These are phyloP conservation scores for Coemansia umbellata DNA, from an alignment of 192 early-diverging fungal species.

Conservation along the genomic window DNA sequence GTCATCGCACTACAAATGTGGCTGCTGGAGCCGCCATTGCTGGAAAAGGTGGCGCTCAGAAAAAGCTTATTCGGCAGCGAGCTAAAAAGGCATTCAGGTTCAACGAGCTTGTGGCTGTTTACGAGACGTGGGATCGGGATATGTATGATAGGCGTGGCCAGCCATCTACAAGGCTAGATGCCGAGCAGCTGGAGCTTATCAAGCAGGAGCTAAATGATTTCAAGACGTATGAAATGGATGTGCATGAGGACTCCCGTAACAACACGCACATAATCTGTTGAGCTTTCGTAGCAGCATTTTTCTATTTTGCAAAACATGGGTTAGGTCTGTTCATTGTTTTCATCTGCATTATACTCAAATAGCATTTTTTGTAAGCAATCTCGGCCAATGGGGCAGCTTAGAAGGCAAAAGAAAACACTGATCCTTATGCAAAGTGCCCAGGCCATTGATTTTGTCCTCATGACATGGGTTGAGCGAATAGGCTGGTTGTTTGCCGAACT, in stretches of 20 bases:
- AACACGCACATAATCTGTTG: constrained; percentile 73
- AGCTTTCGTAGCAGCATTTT: too few relatives aligned
- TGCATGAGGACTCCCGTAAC: constrained; percentile 72
- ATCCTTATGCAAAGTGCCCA: background rate
- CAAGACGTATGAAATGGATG: constrained; percentile 88
- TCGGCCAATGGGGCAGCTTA: background rate
- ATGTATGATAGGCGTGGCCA: constrained; percentile 92
- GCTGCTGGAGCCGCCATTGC: background rate
- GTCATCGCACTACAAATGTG: background rate
- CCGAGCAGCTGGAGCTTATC: constrained; percentile 79
- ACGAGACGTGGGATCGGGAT: constrained; percentile 63
- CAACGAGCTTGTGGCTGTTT: constrained; percentile 54
- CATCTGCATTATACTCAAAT: background rate
- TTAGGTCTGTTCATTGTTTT: background rate
- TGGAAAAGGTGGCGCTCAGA: background rate
- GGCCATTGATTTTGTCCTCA: background rate
- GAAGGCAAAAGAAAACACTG: background rate
- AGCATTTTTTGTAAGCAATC: too few relatives aligned
- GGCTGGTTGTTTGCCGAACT: background rate
- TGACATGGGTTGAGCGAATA: background rate
- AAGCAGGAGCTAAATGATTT: constrained; percentile 93
- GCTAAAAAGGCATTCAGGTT: constrained; percentile 33
- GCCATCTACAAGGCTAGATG: constrained; percentile 73
- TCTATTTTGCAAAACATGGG: background rate
- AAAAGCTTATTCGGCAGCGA: background rate